Evolutionary conservation across 1,284 basidiomycete species (phyloP).

Genomic region (Heterobasidion occidentale): DNA sequence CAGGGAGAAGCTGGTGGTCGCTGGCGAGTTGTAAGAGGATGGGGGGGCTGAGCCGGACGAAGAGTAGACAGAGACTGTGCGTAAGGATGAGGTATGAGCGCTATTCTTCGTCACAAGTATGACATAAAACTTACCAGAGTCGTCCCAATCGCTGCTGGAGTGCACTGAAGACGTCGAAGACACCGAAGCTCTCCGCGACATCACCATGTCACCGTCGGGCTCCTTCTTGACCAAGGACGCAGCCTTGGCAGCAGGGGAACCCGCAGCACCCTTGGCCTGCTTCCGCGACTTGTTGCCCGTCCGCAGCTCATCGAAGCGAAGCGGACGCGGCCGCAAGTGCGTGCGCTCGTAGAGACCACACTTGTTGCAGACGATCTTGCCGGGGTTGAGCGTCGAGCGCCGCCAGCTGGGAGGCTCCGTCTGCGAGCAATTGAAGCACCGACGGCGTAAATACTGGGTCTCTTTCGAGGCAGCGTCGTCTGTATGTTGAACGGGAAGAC

Average conservation of each 20-base stretch:
- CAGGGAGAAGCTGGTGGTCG: constrained; percentile 46
- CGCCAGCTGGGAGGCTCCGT: constrained; percentile 83
- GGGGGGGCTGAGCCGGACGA: constrained; percentile 54
- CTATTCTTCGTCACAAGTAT: neutral
- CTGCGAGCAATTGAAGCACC: constrained; percentile 84
- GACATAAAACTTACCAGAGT: constrained; percentile 47
- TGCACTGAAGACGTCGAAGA: constrained; percentile 48
- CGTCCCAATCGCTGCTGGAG: constrained; percentile 66
- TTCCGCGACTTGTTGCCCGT: constrained; percentile 76
- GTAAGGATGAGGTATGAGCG: constrained; percentile 8
- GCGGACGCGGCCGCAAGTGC: constrained; percentile 68
- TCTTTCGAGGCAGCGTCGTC: constrained; percentile 83
- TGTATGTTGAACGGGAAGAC: constrained; percentile 72
- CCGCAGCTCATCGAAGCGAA: constrained; percentile 77
- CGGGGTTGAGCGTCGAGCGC: constrained; percentile 75
- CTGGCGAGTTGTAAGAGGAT: constrained; percentile 61
- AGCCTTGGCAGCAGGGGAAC: constrained; percentile 30
- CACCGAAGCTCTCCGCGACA: constrained; percentile 47
- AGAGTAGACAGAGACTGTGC: constrained; percentile 50
- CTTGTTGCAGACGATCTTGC: constrained; percentile 88
- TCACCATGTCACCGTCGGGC: constrained; percentile 41
- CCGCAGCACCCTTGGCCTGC: constrained; percentile 33
- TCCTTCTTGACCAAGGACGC: constrained; percentile 55
- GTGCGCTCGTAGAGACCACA: constrained; percentile 83
- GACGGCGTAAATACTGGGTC: constrained; percentile 75